Conservation (phyloP, 2,329 filamentous ascomycete species). For the Raffaelea albimanens region DNA sequence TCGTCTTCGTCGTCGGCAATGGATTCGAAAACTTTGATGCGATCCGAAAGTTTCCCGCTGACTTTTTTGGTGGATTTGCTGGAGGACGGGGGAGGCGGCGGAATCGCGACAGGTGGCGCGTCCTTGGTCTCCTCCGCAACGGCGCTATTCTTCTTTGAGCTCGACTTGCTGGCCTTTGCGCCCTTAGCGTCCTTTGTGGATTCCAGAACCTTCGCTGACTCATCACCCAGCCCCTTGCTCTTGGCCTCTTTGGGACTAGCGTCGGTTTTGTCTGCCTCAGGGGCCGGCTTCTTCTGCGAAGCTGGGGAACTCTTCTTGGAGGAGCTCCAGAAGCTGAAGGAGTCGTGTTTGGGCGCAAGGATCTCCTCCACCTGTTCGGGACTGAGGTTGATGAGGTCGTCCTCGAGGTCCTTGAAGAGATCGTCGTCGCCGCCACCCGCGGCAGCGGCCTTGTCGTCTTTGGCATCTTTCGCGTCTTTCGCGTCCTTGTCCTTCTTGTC, state of each 20-base stretch:
- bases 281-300: conserved; percentile 28
- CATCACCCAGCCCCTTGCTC: background rate
- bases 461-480: conserved; percentile 15
- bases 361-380: conserved; percentile 34
- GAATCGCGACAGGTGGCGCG: conserved; percentile 3
- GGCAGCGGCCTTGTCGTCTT: conserved; percentile 17
- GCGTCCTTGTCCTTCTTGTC: conserved; percentile 11
- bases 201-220: conserved; percentile 10
- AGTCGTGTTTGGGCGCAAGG: conserved; percentile 26
- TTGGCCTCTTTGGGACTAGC: conserved; percentile 4
- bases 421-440: conserved; percentile 22
- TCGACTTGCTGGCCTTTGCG: conserved; percentile 10
- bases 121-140: conserved; percentile 7
- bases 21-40: conserved; percentile 46
- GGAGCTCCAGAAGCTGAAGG: conserved; percentile 51
- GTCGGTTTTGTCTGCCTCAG: conserved; percentile 5
- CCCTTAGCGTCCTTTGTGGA: conserved; percentile 7
- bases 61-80: conserved; percentile 33
- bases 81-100: background rate
- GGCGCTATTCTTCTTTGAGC: conserved; percentile 28
- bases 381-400: conserved; percentile 25
- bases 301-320: conserved; percentile 28
- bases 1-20: conserved; percentile 24
- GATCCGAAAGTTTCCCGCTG: conserved; percentile 45
- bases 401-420: conserved; percentile 16